Conservation (phyloP, 2,329 filamentous ascomycete genomes). For the Diaporthe eres region DNA sequence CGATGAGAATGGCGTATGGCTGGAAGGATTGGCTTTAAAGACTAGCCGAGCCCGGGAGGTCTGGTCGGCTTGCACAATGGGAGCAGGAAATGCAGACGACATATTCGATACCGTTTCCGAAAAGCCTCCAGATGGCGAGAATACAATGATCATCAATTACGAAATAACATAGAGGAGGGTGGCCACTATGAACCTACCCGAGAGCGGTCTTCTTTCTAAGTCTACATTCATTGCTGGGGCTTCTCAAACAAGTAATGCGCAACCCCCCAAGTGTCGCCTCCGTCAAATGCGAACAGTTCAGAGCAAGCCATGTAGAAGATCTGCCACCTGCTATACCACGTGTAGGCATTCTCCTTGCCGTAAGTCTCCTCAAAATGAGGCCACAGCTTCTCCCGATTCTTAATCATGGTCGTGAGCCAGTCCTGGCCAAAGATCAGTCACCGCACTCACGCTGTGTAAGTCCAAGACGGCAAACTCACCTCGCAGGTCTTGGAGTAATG, state of each 20-base stretch:
- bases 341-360: conserved; percentile 69
- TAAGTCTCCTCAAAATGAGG: conserved; percentile 76
- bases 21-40: conserved; percentile 32
- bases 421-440: conserved; percentile 55
- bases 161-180: not conserved
- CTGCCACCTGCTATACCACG: conserved; percentile 80
- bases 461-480: conserved; percentile 52
- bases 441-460: not conserved
- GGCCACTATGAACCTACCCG: conserved; percentile 17
- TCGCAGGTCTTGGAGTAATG: conserved; percentile 81
- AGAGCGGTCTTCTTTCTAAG: not conserved
- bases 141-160: not conserved
- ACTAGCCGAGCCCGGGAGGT: not conserved
- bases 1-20: not conserved
- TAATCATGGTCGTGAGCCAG: conserved; percentile 73
- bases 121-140: not conserved
- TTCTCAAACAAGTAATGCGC: conserved; percentile 78
- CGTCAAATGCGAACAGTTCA: conserved; percentile 72
- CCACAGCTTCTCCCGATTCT: conserved; percentile 73
- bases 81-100: conserved; percentile 13
- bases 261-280: conserved; percentile 78
- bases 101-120: not conserved
- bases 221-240: conserved; percentile 45
- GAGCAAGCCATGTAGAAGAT: conserved; percentile 81
- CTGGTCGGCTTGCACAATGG: not conserved